Conservation (phyloP, 352 stramenopile species). For the Phytophthora tubulina region DNA sequence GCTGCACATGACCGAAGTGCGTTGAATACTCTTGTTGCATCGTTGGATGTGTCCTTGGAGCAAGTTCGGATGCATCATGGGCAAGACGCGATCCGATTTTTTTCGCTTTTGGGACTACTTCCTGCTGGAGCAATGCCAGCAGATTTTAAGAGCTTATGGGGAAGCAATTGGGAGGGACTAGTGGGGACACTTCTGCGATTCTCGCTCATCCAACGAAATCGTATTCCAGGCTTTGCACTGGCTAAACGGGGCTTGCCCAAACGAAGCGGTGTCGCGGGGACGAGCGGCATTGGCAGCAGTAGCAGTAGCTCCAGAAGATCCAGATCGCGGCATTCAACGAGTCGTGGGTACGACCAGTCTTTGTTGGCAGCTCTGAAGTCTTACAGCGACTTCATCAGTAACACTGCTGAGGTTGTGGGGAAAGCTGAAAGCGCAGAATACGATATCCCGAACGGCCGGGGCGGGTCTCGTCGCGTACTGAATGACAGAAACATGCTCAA, state of each 20-base stretch:
- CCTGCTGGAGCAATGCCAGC: constrained; percentile 78
- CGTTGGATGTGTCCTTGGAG: constrained; percentile 75
- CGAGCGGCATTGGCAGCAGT: constrained; percentile 31
- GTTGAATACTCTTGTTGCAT: constrained; percentile 82
- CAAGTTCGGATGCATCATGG: constrained; percentile 78
- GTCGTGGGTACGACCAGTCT: constrained; percentile 64
- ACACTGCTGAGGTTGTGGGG: constrained; percentile 20
- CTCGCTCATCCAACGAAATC: constrained; percentile 80
- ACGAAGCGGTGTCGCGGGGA: constrained; percentile 41
- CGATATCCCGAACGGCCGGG: constrained; percentile 34
- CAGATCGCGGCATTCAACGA: constrained; percentile 45
- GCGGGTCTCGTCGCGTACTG: constrained; percentile 17
- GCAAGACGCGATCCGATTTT: constrained; percentile 78
- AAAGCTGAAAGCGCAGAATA: constrained; percentile 45
- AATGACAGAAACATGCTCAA: constrained; percentile 70
- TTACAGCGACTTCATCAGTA: constrained; percentile 79
- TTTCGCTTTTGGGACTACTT: constrained; percentile 73
- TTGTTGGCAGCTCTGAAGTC: constrained; percentile 71
- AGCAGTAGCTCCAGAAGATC: constrained; percentile 33
- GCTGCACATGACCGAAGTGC: constrained; percentile 74
- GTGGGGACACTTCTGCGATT: constrained; percentile 79
- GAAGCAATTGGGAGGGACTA: constrained; percentile 65
- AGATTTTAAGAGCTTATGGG: constrained; percentile 84
- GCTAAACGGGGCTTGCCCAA: constrained; percentile 68
- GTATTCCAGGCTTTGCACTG: constrained; percentile 71